Percentiles rank a stretch among this genome's conserved stretches.
Evolutionary conservation across 1,284 basidiomycete genomes (phyloP).

Genomic region (Pascua guehoae): DNA sequence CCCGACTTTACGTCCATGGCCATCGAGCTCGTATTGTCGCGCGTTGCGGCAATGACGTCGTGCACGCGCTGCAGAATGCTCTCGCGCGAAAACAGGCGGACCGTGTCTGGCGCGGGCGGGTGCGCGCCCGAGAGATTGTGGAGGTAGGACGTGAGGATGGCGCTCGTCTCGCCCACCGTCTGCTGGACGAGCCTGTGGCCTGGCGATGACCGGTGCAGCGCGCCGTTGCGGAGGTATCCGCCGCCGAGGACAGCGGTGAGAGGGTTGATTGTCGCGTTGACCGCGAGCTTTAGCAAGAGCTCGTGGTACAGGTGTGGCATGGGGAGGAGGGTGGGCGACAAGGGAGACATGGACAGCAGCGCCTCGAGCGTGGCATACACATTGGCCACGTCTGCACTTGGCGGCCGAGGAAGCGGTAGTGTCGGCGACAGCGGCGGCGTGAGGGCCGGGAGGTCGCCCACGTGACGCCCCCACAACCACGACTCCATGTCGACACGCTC

Average conservation of each 20-base stretch:
- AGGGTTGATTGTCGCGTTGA: constrained; percentile 83
- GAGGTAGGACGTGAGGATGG: constrained; percentile 54
- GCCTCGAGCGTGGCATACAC: constrained; percentile 68
- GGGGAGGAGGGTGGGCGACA: constrained; percentile 66
- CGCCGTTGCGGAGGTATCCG: constrained; percentile 71
- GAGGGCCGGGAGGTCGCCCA: constrained; percentile 12
- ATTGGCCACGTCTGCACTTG: constrained; percentile 32
- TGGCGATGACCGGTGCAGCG: constrained; percentile 55
- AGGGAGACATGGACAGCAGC: constrained; percentile 57
- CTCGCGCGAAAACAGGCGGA: constrained; percentile 32
- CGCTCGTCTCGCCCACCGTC: constrained; percentile 63
- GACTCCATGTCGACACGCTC: constrained; percentile 40
- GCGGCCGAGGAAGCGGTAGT: constrained; percentile 57
- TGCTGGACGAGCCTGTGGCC: constrained; percentile 53
- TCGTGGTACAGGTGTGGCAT: constrained; percentile 66
- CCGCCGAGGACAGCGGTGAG: constrained; percentile 69
- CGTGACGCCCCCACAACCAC: constrained; percentile 28
- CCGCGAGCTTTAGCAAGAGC: constrained; percentile 76
- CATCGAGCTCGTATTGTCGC: constrained; percentile 72
- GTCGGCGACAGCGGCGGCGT: constrained; percentile 24
- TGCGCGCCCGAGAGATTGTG: constrained; percentile 48
- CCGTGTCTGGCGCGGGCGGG: constrained; percentile 27
- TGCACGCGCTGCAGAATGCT: constrained; percentile 53
- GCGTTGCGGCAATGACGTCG: constrained; percentile 59
- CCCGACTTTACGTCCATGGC: constrained; percentile 63